Evolutionary conservation across 495 filamentous ascomycete genomes (phyloP).

Genomic region (Daldinia childiae): DNA sequence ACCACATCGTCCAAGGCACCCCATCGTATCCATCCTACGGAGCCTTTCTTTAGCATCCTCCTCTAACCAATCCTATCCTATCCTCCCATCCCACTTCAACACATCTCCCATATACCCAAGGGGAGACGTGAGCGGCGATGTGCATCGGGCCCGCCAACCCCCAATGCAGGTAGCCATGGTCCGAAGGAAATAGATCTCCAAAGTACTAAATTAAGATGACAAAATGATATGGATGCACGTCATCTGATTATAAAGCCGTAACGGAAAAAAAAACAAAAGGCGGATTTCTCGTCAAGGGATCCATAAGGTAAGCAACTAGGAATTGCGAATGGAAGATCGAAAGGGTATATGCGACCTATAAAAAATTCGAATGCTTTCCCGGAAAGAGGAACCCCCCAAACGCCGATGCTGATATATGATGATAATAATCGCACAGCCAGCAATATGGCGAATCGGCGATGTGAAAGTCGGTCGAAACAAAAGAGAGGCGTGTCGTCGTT

Average conservation of each 20-base stretch:
- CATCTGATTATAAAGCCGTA: slow-evolving; percentile 27
- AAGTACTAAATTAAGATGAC: slow-evolving; percentile 36
- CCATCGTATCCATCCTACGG: neutral
- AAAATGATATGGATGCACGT: slow-evolving; percentile 1
- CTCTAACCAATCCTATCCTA: neutral
- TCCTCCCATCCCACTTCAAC: neutral
- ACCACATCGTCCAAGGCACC: neutral
- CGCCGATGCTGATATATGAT: slow-evolving; percentile 36
- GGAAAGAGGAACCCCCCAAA: slow-evolving; percentile 26
- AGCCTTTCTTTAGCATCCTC: neutral
- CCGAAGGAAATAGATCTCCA: slow-evolving; percentile 1
- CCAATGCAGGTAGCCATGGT: slow-evolving; percentile 7
- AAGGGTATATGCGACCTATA: slow-evolving; percentile 38
- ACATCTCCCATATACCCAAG: neutral
- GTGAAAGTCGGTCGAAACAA: slow-evolving; percentile 21
- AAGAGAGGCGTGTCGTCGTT: slow-evolving; percentile 40
- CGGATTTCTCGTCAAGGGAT: slow-evolving; percentile 26
- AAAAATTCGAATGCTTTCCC: slow-evolving; percentile 33
- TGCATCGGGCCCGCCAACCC: slow-evolving; percentile 14
- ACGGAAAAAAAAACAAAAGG: neutral
- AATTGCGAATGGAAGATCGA: slow-evolving; percentile 18
- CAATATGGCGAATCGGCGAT: slow-evolving; percentile 4
- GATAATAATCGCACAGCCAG: slow-evolving; percentile 17
- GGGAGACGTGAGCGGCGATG: neutral
- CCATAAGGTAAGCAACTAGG: slow-evolving; percentile 26